Evolutionary conservation across 805 yeast species (phyloP).

Genomic region (Starmerella vitae): DNA sequence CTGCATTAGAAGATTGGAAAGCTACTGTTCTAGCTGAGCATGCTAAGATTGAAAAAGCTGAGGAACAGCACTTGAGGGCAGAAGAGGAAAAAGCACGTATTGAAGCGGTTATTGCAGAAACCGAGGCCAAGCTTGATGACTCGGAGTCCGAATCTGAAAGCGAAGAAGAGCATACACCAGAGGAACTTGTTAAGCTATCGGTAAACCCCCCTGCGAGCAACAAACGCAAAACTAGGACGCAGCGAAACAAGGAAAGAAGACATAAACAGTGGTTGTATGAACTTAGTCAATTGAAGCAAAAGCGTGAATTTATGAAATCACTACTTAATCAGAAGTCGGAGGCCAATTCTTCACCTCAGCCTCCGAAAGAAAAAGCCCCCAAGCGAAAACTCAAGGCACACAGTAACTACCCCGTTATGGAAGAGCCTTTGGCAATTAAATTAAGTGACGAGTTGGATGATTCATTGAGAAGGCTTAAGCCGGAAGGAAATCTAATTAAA

Average conservation of each 20-base stretch:
- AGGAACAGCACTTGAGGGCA: conserved; percentile 46
- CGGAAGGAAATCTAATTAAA: conserved; percentile 77
- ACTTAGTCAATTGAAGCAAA: conserved; percentile 28
- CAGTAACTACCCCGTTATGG: conserved; percentile 36
- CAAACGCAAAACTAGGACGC: conserved; percentile 62
- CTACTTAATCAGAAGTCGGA: conserved; percentile 3
- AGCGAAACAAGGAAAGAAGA: conserved; percentile 58
- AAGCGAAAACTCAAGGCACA: conserved; percentile 30
- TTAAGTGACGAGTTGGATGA: conserved; percentile 78
- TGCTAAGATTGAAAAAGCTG: conserved; percentile 49
- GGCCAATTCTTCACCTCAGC: conserved; percentile 14
- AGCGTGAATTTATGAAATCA: conserved; percentile 9
- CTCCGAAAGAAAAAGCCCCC: conserved; percentile 7
- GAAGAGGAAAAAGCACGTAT: conserved; percentile 53
- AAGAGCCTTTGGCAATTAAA: conserved; percentile 53
- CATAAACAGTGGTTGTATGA: conserved; percentile 49
- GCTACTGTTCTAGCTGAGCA: conserved; percentile 53
- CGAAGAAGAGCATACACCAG: conserved; percentile 24
- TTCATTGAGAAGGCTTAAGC: conserved; percentile 67
- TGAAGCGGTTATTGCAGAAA: conserved; percentile 33
- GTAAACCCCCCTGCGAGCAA: conserved; percentile 53
- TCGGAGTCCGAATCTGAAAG: conserved; percentile 20
- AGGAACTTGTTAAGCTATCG: conserved; percentile 35
- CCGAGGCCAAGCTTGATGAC: conserved; percentile 34
- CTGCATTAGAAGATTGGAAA: conserved; percentile 74